Percentiles rank a stretch among this genome's conserved stretches.
These are phyloP conservation scores for Plasmodiophora brassicae DNA, from an alignment of 208 protist species.

Conservation along the genomic window DNA sequence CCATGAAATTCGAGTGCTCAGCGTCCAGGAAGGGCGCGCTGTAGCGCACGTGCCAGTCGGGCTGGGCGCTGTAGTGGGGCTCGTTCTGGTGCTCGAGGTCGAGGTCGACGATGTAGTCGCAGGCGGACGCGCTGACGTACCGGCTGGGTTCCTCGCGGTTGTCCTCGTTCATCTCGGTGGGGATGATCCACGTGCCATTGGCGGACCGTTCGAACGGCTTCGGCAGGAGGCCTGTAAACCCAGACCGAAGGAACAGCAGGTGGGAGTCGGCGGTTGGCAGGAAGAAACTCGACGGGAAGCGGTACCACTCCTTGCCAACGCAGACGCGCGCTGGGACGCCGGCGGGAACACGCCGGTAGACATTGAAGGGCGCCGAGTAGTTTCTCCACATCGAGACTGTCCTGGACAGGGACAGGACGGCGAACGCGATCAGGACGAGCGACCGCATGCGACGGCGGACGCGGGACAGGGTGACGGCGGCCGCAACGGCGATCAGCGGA, in stretches of 20 bases:
- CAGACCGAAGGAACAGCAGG: conserved; percentile 50
- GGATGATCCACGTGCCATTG: conserved; percentile 51
- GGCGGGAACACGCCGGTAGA: not conserved
- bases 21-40: not conserved
- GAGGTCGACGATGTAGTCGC: conserved; percentile 45
- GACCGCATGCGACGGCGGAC: not conserved
- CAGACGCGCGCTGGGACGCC: conserved; percentile 62
- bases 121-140: conserved; percentile 45
- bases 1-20: too few species aligned
- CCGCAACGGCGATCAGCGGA: conserved; percentile 76
- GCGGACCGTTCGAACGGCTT: conserved; percentile 41
- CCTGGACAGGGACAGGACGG: not conserved
- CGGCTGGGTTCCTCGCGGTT: conserved; percentile 60
- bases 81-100: not conserved
- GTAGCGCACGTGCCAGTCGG: not conserved
- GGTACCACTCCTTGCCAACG: conserved; percentile 84
- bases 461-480: conserved; percentile 42
- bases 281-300: conserved; percentile 84
- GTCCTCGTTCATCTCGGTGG: conserved; percentile 61
- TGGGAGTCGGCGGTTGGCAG: conserved; percentile 49
- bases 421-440: not conserved
- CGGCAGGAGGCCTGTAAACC: conserved; percentile 62
- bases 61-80: not conserved
- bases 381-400: not conserved
- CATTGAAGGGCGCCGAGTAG: not conserved